phyloP scores from a whole-genome alignment of 2,329 filamentous ascomycete species.

The Cordyceps cicadae region DNA sequence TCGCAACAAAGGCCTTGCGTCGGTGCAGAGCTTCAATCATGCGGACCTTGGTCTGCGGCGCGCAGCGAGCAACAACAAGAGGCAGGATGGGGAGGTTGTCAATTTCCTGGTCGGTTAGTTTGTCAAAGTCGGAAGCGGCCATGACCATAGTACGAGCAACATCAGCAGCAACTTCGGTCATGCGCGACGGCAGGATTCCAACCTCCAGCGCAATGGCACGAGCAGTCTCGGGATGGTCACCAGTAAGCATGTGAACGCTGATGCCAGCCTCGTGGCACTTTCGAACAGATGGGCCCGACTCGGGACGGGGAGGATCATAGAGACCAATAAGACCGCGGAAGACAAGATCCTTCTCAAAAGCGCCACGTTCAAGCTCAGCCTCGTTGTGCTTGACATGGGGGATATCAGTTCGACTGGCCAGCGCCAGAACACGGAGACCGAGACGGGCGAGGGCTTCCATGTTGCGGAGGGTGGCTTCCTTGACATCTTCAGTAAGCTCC shows the following conservation, averaged over 20 bases:
- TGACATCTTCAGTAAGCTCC: constrained; percentile 44
- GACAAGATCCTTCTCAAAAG: constrained; percentile 52
- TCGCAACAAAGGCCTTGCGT: constrained; percentile 51
- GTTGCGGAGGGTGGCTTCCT: constrained; percentile 51
- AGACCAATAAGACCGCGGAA: constrained; percentile 64
- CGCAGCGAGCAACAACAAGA: constrained; percentile 58
- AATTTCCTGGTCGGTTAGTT: constrained; percentile 53
- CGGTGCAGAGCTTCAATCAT: constrained; percentile 65
- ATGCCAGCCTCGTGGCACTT: constrained; percentile 54
- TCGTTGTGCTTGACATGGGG: constrained; percentile 26
- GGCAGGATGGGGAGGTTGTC: constrained; percentile 53
- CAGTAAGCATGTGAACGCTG: constrained; percentile 62
- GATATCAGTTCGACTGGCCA: constrained; percentile 47
- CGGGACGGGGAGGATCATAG: constrained; percentile 64
- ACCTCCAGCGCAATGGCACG: constrained; percentile 56
- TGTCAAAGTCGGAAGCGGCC: constrained; percentile 60
- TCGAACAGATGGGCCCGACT: constrained; percentile 52
- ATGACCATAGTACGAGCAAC: constrained; percentile 55
- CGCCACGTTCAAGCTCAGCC: constrained; percentile 40
- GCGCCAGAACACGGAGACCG: constrained; percentile 60
- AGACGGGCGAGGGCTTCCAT: constrained; percentile 60
- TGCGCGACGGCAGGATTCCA: constrained; percentile 48
- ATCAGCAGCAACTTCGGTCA: constrained; percentile 42
- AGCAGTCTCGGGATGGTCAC: constrained; percentile 58
- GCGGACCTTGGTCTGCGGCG: constrained; percentile 59